A percentile compares a stretch with the other conserved stretches of the same genome.
Conservation (phyloP, 768 basidiomycete genomes). For the Pleurotus ostreatus region DNA sequence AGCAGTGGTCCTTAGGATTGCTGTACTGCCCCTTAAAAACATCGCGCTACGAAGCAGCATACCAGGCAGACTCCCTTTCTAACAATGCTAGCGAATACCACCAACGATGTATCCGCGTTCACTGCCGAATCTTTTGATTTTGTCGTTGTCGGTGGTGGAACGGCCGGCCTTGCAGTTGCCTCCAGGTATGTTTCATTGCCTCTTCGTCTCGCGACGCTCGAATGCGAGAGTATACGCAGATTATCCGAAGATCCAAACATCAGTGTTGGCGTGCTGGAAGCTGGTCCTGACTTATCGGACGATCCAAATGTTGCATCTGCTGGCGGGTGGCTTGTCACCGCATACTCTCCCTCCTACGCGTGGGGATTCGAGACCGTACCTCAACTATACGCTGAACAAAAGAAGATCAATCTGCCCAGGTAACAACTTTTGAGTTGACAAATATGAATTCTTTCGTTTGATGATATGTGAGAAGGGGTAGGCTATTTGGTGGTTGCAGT, state of each 20-base stretch:
- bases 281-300: slow-evolving; percentile 18
- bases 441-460: background rate
- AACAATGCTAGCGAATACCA: background rate
- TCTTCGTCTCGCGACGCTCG: background rate
- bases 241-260: slow-evolving; percentile 20
- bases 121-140: background rate
- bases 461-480: slow-evolving; percentile 11
- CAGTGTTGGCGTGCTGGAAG: slow-evolving; percentile 25
- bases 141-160: slow-evolving; percentile 16
- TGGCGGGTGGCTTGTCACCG: slow-evolving; percentile 6
- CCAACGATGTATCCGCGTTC: background rate
- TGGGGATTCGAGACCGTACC: slow-evolving; percentile 14
- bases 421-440: slow-evolving; percentile 2
- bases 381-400: slow-evolving; percentile 5
- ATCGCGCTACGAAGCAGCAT: no score
- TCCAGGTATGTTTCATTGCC: background rate
- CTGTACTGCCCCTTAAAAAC: no score
- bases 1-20: no score
- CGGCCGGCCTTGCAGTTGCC: slow-evolving; percentile 18
- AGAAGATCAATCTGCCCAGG: slow-evolving; percentile 12
- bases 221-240: no score
- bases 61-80: background rate
- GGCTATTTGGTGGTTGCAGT: slow-evolving; percentile 14
- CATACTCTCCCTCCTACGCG: slow-evolving; percentile 11
- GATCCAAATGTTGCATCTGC: slow-evolving; percentile 15